These are phyloP conservation scores for Ottelia alismoides DNA, from an alignment of 106 monocot genomes.

Conservation along the genomic window DNA sequence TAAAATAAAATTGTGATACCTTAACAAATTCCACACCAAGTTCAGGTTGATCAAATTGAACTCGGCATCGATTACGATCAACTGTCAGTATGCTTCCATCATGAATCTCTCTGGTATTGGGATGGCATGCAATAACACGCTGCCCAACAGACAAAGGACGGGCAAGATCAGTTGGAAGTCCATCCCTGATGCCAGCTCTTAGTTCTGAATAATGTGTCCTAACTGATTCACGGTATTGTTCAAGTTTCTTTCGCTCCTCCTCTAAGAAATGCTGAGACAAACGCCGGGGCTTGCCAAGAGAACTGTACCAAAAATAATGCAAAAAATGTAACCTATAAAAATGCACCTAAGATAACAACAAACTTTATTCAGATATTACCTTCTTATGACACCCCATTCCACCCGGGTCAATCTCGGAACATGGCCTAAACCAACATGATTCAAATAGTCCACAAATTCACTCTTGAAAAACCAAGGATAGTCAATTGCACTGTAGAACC, in stretches of 20 bases:
- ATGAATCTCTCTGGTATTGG: slow-evolving; percentile 95
- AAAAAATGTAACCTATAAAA: not conserved
- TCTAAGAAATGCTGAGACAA: slow-evolving; percentile 65
- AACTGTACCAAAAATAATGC: slow-evolving; percentile 28
- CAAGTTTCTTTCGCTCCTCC: slow-evolving; percentile 87
- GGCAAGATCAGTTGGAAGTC: slow-evolving; percentile 83
- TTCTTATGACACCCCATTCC: slow-evolving; percentile 97
- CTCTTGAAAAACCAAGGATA: slow-evolving; percentile 97
- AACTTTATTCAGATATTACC: slow-evolving; percentile 22
- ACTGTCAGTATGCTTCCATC: slow-evolving; percentile 94
- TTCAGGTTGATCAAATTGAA: slow-evolving; percentile 96
- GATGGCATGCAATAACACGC: slow-evolving; percentile 96
- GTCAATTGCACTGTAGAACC: slow-evolving; percentile 99
- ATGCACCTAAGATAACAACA: not conserved
- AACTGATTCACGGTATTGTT: slow-evolving; percentile 88
- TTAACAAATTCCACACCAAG: slow-evolving; percentile 88
- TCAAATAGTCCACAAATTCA: slow-evolving; percentile 96
- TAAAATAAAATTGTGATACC: too few species aligned
- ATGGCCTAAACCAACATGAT: slow-evolving; percentile 91
- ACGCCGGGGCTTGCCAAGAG: slow-evolving; percentile 94
- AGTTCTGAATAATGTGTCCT: slow-evolving; percentile 79
- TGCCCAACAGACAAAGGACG: slow-evolving; percentile 93
- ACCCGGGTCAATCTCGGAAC: slow-evolving; percentile 94
- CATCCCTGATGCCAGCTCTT: slow-evolving; percentile 65
- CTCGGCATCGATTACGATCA: slow-evolving; percentile 66